Percentiles rank a stretch among this genome's conserved stretches.
Conservation (phyloP, 495 filamentous ascomycete genomes). For the Mytilinidion resinicola region DNA sequence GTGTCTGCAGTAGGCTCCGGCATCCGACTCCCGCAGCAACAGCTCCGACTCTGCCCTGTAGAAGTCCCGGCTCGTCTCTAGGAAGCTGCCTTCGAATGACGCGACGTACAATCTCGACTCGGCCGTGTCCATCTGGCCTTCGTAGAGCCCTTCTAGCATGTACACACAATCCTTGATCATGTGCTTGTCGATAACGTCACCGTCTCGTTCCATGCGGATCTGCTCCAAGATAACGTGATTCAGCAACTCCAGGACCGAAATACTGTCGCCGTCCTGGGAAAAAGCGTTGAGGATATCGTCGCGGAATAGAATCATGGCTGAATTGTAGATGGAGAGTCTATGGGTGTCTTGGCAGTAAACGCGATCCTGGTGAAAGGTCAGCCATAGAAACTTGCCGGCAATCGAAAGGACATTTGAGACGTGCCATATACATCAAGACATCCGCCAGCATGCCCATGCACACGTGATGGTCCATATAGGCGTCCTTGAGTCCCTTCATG, state of each 20-base stretch:
- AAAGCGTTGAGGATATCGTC: conserved; percentile 66
- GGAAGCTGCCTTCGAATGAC: conserved; percentile 72
- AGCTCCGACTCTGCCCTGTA: conserved; percentile 68
- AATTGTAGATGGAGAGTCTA: conserved; percentile 71
- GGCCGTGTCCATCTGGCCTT: conserved; percentile 65
- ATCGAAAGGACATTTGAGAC: conserved; percentile 20
- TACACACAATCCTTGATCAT: conserved; percentile 76
- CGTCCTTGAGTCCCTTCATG: conserved; percentile 62
- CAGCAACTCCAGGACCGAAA: conserved; percentile 59
- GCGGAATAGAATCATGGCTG: conserved; percentile 80
- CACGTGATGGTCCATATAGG: conserved; percentile 83
- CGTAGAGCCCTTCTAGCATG: conserved; percentile 89
- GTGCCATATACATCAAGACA: conserved; percentile 93
- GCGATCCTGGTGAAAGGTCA: conserved; percentile 52
- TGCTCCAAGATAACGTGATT: conserved; percentile 81
- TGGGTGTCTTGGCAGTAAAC: conserved; percentile 64
- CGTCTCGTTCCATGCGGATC: conserved; percentile 84
- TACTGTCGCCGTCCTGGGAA: conserved; percentile 40
- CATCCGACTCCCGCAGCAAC: conserved; percentile 70
- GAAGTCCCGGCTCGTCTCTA: conserved; percentile 62
- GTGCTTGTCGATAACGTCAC: conserved; percentile 79
- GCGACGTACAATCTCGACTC: conserved; percentile 77
- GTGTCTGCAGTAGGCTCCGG: conserved; percentile 76
- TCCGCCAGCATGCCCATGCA: conserved; percentile 98
- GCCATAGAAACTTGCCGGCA: not conserved